A percentile compares a stretch with the other conserved stretches of the same genome.
These are phyloP conservation scores for Venturia pyrina DNA, from an alignment of 2,329 filamentous ascomycete genomes.

Conservation along the genomic window DNA sequence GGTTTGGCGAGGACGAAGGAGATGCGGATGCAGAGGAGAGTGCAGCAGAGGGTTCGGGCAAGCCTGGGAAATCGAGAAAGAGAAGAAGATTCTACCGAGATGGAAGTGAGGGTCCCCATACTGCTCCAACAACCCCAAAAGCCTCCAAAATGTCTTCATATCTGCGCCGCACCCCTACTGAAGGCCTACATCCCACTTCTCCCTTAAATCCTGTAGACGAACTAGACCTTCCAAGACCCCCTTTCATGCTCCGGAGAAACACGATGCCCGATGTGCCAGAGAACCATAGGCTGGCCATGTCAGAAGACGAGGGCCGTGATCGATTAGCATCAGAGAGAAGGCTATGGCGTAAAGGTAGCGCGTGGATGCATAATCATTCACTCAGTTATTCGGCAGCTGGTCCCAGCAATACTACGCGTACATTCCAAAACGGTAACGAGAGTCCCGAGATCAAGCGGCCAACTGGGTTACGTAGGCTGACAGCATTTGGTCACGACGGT, in stretches of 20 bases:
- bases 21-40: slow-evolving; percentile 80
- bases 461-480: slow-evolving; percentile 34
- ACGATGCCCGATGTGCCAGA: slow-evolving; percentile 40
- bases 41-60: slow-evolving; percentile 53
- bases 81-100: slow-evolving; percentile 18
- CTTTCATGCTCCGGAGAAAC: slow-evolving; percentile 45
- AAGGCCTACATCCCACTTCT: slow-evolving; percentile 20
- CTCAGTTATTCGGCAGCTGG: slow-evolving; percentile 30
- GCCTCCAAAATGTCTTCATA: slow-evolving; percentile 34
- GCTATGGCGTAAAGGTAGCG: slow-evolving; percentile 22
- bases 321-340: slow-evolving; percentile 26
- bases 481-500: slow-evolving; percentile 27
- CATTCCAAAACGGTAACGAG: slow-evolving; percentile 17
- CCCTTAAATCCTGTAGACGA: background rate
- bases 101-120: slow-evolving; percentile 46
- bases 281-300: slow-evolving; percentile 36
- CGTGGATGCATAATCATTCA: slow-evolving; percentile 30
- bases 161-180: slow-evolving; percentile 30
- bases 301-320: slow-evolving; percentile 41
- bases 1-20: slow-evolving; percentile 40
- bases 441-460: slow-evolving; percentile 30
- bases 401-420: slow-evolving; percentile 14
- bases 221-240: slow-evolving; percentile 17
- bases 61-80: slow-evolving; percentile 17
- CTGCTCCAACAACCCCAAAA: slow-evolving; percentile 58